phyloP scores from a whole-genome alignment of 805 yeast species.

The Candida stauntonica region DNA sequence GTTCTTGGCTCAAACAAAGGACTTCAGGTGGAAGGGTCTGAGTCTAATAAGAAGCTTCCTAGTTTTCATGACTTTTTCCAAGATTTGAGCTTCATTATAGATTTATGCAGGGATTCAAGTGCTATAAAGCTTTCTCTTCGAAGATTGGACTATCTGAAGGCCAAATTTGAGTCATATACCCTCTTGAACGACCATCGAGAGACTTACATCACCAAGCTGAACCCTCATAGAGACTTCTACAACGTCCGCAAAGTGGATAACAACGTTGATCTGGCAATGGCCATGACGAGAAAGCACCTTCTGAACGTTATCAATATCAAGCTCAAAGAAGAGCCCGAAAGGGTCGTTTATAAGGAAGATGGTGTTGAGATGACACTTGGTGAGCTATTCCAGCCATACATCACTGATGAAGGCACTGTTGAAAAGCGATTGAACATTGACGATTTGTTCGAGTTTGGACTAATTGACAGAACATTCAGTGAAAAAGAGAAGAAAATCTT shows the following conservation, averaged over 20 bases:
- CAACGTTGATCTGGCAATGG: conserved; percentile 94
- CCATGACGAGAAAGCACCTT: conserved; percentile 93
- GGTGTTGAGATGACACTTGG: conserved; percentile 25
- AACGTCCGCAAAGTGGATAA: conserved; percentile 51
- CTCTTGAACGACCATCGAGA: conserved; percentile 33
- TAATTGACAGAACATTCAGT: conserved; percentile 23
- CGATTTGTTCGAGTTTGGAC: conserved; percentile 28
- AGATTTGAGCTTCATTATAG: conserved; percentile 28
- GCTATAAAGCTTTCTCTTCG: conserved; percentile 22
- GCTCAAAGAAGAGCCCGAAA: conserved; percentile 31
- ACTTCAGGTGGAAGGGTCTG: conserved; percentile 13
- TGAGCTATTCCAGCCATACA: conserved; percentile 26
- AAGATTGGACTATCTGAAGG: conserved; percentile 29
- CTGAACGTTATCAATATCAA: conserved; percentile 36
- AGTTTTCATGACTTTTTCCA: conserved; percentile 28
- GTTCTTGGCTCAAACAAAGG: neutral
- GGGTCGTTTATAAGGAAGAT: conserved; percentile 29
- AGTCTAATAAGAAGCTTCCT: conserved; percentile 21
- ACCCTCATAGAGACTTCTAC: conserved; percentile 40
- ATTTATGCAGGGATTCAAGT: conserved; percentile 11
- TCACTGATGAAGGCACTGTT: conserved; percentile 26
- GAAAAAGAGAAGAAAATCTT: conserved; percentile 24
- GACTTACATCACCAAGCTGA: conserved; percentile 32
- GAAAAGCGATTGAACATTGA: conserved; percentile 27
- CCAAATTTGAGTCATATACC: conserved; percentile 34